A percentile compares a stretch with the other conserved stretches of the same genome.
Conservation (phyloP, 805 yeast genomes). For the Candida sanyiensis region DNA sequence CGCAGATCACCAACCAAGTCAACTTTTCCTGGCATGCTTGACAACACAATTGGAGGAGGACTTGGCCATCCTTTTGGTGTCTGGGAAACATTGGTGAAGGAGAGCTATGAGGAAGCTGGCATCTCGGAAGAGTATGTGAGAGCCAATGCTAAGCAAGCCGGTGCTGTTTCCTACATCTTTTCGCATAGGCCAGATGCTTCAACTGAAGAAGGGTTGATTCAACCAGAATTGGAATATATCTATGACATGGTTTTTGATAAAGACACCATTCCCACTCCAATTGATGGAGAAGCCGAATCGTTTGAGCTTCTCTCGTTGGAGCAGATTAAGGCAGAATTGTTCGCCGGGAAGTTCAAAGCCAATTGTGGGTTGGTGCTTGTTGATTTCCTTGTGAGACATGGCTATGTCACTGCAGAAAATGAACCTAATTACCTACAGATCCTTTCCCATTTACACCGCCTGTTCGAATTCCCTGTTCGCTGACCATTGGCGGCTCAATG, state of each 20-base stretch:
- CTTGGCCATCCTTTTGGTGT: slow-evolving; percentile 74
- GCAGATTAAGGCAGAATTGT: slow-evolving; percentile 48
- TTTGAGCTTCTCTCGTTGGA: slow-evolving; percentile 59
- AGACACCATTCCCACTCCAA: slow-evolving; percentile 45
- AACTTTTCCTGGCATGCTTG: slow-evolving; percentile 87
- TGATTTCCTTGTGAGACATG: slow-evolving; percentile 87
- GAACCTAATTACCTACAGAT: slow-evolving; percentile 67
- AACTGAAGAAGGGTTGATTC: slow-evolving; percentile 53
- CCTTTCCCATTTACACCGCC: slow-evolving; percentile 55
- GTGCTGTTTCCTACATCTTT: slow-evolving; percentile 65
- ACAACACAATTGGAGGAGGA: slow-evolving; percentile 95
- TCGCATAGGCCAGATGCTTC: slow-evolving; percentile 30
- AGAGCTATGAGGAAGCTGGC: slow-evolving; percentile 89
- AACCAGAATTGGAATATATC: slow-evolving; percentile 83
- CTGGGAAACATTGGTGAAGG: slow-evolving; percentile 76
- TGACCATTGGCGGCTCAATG: too few relatives aligned
- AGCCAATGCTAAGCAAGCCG: slow-evolving; percentile 42
- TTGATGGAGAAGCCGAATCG: slow-evolving; percentile 71
- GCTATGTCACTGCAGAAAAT: slow-evolving; percentile 55
- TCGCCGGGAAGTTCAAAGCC: slow-evolving; percentile 71
- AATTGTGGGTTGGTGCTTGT: slow-evolving; percentile 76
- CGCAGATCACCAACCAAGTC: slow-evolving; percentile 69
- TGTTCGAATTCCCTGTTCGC: slow-evolving; percentile 57
- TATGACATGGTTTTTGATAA: slow-evolving; percentile 61
- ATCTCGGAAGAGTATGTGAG: slow-evolving; percentile 47